Evolutionary conservation across 768 basidiomycete genomes (phyloP), one percentile per base, ranked within the genome.

Genomic region (Boletus reticulatus): DNA sequence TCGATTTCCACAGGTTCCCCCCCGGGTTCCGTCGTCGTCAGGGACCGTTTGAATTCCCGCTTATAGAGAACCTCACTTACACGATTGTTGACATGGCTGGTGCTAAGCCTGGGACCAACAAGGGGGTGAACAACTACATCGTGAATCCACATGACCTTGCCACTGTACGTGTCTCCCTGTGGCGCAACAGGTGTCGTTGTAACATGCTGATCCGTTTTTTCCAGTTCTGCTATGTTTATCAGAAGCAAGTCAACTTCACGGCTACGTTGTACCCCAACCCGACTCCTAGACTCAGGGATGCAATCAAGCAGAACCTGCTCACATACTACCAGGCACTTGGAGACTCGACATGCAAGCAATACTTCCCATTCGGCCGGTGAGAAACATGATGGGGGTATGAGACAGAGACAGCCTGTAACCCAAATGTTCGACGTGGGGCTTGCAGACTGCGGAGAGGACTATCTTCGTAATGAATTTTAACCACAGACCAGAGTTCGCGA

Each of bases 241-340:
- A 61, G 11, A 56, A 24, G 41, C 64, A 64, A 38, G 20, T 54
- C 34, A 61, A 61, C 20, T 16, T 59, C 52, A 61, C 57, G 0
- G 51, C 47, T n/a, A 20, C 31, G 45, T 17, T 65, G 49, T 66
- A 67, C 50, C 66, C 66, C 2, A 27, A 67, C 12, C 65, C 66
- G 27, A 50, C 54, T 3, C 6, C 57, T 12, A 14, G 4, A 12
- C 34, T 34, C 34, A 14, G 13, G 12, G 34, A 3, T 11, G 34
- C 34, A 6, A 34, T 34, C 34, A 34, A 34, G 34, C 11, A 11
- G 6, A 34, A 34, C 34, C 0, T 34, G 34, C 12, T 34, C 34
- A 34, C 34, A 34, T 34, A 34, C 34, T 34, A 34, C 34, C 34
- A 34, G 13, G 34, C 34, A 14, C 34, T 34, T 34, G 34, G 34